phyloP scores from a whole-genome alignment of 345 rosid species.

The Corymbia maculata region DNA sequence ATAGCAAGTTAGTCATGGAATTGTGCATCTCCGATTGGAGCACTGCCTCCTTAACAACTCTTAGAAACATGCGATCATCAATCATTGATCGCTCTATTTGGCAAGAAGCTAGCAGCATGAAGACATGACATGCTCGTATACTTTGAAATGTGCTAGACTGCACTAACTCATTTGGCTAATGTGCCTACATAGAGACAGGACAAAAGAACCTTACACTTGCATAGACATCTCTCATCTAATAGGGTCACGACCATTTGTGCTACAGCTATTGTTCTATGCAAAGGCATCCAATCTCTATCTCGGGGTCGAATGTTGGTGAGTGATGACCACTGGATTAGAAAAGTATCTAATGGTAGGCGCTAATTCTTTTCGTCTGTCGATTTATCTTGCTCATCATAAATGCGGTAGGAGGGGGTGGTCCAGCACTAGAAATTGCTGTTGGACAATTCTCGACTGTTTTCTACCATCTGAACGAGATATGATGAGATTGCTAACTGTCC shows the following conservation, averaged over 20 bases:
- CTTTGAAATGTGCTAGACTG: not conserved
- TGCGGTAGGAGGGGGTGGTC: not conserved
- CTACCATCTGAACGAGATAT: not conserved
- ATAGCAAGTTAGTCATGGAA: not conserved
- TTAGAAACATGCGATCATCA: not conserved
- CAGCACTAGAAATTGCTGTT: not conserved
- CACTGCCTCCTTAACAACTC: not conserved
- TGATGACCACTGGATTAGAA: not conserved
- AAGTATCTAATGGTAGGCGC: not conserved
- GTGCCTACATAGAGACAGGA: not conserved
- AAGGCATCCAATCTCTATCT: not conserved
- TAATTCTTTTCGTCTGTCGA: not conserved
- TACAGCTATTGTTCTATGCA: not conserved
- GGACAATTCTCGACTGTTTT: not conserved
- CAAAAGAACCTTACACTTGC: not conserved
- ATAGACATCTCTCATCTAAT: not conserved
- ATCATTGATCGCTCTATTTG: not conserved
- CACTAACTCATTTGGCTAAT: not conserved
- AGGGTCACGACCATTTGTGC: not conserved
- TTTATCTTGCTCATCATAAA: not conserved
- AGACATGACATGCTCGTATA: not conserved
- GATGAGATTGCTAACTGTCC: not conserved
- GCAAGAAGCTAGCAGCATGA: not conserved
- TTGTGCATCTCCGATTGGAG: not conserved
- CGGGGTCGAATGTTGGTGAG: not conserved